These are phyloP conservation scores for Candida xyloterini DNA, from an alignment of 805 yeast species.

Conservation along the genomic window DNA sequence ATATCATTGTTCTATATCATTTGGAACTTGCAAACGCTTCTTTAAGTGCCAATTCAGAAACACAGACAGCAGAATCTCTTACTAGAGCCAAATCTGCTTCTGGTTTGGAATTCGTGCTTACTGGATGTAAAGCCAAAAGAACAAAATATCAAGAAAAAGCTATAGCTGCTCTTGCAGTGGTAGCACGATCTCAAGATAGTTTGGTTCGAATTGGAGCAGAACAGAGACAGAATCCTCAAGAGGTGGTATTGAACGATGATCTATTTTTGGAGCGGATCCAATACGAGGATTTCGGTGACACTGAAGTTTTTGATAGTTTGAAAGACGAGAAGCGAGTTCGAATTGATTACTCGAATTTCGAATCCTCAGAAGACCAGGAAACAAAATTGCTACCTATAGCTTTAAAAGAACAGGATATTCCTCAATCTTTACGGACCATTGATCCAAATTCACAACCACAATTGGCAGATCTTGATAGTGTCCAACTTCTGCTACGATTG, in stretches of 20 bases:
- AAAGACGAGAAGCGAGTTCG: constrained; percentile 41
- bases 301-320: constrained; percentile 34
- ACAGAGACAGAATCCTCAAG: constrained; percentile 45
- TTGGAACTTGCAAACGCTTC: constrained; percentile 68
- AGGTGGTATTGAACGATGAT: constrained; percentile 68
- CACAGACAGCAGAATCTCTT: constrained; percentile 53
- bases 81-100: constrained; percentile 56
- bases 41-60: constrained; percentile 62
- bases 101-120: constrained; percentile 59
- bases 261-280: constrained; percentile 70
- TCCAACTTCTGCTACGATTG: constrained; percentile 71
- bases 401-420: constrained; percentile 59
- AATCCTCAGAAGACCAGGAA: constrained; percentile 18
- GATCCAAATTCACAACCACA: constrained; percentile 85
- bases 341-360: constrained; percentile 34
- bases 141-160: constrained; percentile 76
- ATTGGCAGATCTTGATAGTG: constrained; percentile 62
- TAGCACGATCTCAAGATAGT: constrained; percentile 55
- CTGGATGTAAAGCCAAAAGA: constrained; percentile 87
- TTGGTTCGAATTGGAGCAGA: constrained; percentile 19
- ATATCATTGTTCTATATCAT: constrained; percentile 47
- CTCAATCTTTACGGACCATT: constrained; percentile 45
- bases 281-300: constrained; percentile 58
- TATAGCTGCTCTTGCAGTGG: constrained; percentile 69
- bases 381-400: constrained; percentile 60